phyloP scores from a whole-genome alignment of 2,329 filamentous ascomycete genomes.

The Akanthomyces muscarius region DNA sequence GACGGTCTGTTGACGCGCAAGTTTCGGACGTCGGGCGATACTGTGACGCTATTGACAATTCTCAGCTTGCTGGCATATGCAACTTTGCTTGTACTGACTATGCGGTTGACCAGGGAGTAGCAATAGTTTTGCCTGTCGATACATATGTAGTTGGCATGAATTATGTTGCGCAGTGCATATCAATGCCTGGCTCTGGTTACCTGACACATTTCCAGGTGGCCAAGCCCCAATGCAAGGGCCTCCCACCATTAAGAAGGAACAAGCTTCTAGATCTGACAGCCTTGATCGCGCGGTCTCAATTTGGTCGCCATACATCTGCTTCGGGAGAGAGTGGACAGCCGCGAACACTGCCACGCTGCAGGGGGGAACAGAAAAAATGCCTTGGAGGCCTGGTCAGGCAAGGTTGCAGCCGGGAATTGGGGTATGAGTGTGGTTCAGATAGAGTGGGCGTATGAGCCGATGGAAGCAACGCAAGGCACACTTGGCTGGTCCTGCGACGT shows the following conservation, averaged over 20 bases:
- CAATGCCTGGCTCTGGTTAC: background rate
- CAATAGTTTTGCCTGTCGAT: background rate
- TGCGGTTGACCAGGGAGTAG: slow-evolving; percentile 34
- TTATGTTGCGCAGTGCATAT: background rate
- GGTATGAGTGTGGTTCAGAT: background rate
- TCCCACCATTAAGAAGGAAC: background rate
- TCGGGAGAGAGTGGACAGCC: slow-evolving; percentile 3
- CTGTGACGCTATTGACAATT: slow-evolving; percentile 52
- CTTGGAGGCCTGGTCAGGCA: background rate
- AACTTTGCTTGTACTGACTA: slow-evolving; percentile 53
- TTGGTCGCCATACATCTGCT: slow-evolving; percentile 1
- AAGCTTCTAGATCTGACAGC: slow-evolving; percentile 4
- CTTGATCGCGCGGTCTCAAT: background rate
- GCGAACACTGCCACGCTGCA: background rate
- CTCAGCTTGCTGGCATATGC: slow-evolving; percentile 57
- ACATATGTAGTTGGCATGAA: background rate
- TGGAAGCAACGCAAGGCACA: slow-evolving; percentile 5
- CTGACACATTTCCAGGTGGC: background rate
- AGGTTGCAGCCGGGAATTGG: background rate
- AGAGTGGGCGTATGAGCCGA: background rate
- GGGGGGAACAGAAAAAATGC: background rate
- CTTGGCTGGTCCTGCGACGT: background rate
- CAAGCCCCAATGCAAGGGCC: background rate
- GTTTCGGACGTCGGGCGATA: slow-evolving; percentile 62
- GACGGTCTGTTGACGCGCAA: slow-evolving; percentile 41